Conservation (phyloP, 2,329 filamentous ascomycete species). For the Colletotrichum gigasporum region DNA sequence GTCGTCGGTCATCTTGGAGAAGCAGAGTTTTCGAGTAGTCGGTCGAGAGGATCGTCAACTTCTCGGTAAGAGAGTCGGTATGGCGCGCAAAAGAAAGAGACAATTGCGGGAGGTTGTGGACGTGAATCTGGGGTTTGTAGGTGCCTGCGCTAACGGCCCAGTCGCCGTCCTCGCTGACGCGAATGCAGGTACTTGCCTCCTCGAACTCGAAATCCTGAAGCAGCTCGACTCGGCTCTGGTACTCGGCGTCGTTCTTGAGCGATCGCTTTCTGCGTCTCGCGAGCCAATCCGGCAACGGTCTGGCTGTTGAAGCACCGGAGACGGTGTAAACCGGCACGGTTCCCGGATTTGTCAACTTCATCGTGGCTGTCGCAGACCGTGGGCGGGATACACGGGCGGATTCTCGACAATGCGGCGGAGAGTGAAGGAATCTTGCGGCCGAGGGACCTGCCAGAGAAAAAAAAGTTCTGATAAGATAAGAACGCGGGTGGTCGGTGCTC, state of each 20-base stretch:
- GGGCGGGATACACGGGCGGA: background rate
- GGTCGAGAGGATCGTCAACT: slow-evolving; percentile 85
- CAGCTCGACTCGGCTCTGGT: slow-evolving; percentile 91
- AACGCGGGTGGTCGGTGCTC: background rate
- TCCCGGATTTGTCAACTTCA: slow-evolving; percentile 86
- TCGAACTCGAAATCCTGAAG: slow-evolving; percentile 98
- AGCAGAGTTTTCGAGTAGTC: slow-evolving; percentile 97
- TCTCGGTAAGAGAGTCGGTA: slow-evolving; percentile 90
- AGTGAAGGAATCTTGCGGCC: slow-evolving; percentile 19
- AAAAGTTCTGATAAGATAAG: slow-evolving; percentile 35
- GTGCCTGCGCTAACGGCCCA: slow-evolving; percentile 83
- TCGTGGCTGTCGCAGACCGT: slow-evolving; percentile 44
- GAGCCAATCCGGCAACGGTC: slow-evolving; percentile 95
- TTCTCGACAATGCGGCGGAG: slow-evolving; percentile 22
- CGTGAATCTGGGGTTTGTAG: slow-evolving; percentile 82
- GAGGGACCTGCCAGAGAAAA: slow-evolving; percentile 28
- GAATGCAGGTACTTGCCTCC: slow-evolving; percentile 90
- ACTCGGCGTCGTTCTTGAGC: slow-evolving; percentile 91
- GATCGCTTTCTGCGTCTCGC: slow-evolving; percentile 88
- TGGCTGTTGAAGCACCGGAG: slow-evolving; percentile 86
- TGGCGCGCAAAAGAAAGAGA: slow-evolving; percentile 94
- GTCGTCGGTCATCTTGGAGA: slow-evolving; percentile 87
- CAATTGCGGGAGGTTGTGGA: slow-evolving; percentile 93
- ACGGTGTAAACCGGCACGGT: slow-evolving; percentile 94
- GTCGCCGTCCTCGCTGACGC: slow-evolving; percentile 92